Percentiles rank a stretch among this genome's conserved stretches.
Evolutionary conservation across 2,329 filamentous ascomycete genomes (phyloP).

Genomic region (Ophiostoma sp.): DNA sequence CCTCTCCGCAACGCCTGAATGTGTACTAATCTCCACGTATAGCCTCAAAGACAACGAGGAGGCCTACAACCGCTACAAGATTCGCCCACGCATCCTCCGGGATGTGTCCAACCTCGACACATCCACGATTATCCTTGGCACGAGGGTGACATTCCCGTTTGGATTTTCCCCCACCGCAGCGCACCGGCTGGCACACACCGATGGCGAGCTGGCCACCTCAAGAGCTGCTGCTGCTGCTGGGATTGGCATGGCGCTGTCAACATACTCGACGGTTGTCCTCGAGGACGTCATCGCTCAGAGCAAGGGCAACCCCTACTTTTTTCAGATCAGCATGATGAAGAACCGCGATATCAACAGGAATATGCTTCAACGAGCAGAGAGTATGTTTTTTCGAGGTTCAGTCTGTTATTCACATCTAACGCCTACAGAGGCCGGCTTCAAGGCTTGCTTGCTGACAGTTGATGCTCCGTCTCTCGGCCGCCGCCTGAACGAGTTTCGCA

Average conservation of each 20-base stretch:
- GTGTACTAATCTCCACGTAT: background rate
- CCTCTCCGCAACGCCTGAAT: background rate
- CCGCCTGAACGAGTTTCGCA: conserved; percentile 22
- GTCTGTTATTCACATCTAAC: background rate
- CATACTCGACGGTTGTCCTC: conserved; percentile 35
- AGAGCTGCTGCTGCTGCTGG: conserved; percentile 40
- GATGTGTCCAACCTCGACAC: conserved; percentile 29
- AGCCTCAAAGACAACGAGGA: conserved; percentile 19
- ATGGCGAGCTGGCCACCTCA: conserved; percentile 47
- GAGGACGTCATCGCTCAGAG: conserved; percentile 39
- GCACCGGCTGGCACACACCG: conserved; percentile 47
- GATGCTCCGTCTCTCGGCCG: conserved; percentile 43
- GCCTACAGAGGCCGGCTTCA: conserved; percentile 22
- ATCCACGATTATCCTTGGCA: conserved; percentile 28
- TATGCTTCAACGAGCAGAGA: conserved; percentile 31
- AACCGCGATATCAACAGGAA: conserved; percentile 41
- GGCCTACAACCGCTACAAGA: conserved; percentile 22
- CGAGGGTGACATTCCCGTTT: conserved; percentile 40
- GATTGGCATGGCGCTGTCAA: conserved; percentile 44
- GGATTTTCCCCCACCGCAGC: conserved; percentile 50
- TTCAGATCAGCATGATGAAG: conserved; percentile 51
- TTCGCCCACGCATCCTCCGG: conserved; percentile 34
- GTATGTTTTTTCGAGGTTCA: background rate
- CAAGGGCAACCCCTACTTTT: conserved; percentile 34
- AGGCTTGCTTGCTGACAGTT: conserved; percentile 46